phyloP scores from a whole-genome alignment of 352 stramenopile species.

The Pythium coloratum region DNA sequence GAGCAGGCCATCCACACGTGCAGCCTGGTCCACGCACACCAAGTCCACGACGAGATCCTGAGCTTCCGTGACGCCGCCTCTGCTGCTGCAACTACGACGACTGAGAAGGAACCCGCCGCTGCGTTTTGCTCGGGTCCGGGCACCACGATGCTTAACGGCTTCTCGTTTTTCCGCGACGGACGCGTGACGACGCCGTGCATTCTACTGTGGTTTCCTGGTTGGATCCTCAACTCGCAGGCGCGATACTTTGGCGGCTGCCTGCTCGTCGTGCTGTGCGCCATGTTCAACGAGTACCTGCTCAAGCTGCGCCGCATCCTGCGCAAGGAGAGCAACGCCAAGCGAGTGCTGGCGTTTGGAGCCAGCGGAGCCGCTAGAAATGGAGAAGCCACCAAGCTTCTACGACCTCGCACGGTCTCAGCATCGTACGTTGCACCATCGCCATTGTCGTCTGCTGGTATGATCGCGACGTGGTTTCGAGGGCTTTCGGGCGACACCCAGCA shows the following conservation, averaged over 20 bases:
- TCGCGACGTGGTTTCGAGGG: slow-evolving; percentile 55
- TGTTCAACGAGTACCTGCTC: slow-evolving; percentile 78
- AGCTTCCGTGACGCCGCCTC: slow-evolving; percentile 31
- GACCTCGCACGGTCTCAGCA: slow-evolving; percentile 35
- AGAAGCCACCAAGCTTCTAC: slow-evolving; percentile 48
- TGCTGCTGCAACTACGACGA: not conserved
- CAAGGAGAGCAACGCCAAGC: slow-evolving; percentile 64
- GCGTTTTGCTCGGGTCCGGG: slow-evolving; percentile 59
- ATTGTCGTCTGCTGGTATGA: slow-evolving; percentile 23
- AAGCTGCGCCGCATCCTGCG: slow-evolving; percentile 62
- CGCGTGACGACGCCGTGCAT: slow-evolving; percentile 45
- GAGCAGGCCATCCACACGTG: slow-evolving; percentile 67
- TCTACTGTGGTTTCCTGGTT: slow-evolving; percentile 74
- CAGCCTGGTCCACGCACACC: slow-evolving; percentile 65
- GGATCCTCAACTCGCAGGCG: slow-evolving; percentile 57
- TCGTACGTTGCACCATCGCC: slow-evolving; percentile 4
- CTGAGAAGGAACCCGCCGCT: not conserved
- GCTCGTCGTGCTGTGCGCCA: slow-evolving; percentile 49
- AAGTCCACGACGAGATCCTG: slow-evolving; percentile 56
- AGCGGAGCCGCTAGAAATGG: not conserved
- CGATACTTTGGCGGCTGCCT: slow-evolving; percentile 56
- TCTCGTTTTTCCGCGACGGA: slow-evolving; percentile 41
- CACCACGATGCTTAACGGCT: slow-evolving; percentile 79
- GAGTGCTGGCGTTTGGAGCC: slow-evolving; percentile 11
- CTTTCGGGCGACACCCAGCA: slow-evolving; percentile 53